These are phyloP conservation scores for Parmelia sp. DNA, from an alignment of 495 filamentous ascomycete species.

Conservation along the genomic window DNA sequence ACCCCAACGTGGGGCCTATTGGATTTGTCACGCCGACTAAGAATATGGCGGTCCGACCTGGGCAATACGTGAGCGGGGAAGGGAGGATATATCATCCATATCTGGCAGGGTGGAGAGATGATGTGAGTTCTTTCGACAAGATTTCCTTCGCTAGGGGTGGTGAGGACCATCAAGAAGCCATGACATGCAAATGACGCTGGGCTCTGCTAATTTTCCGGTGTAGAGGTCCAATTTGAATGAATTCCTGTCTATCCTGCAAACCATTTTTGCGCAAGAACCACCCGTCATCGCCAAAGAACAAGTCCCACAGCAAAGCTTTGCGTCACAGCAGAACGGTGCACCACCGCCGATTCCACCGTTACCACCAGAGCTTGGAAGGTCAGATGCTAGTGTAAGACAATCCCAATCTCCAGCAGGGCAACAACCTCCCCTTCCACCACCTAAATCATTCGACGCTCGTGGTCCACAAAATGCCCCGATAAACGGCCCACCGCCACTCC, in stretches of 20 bases:
- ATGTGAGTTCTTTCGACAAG: conserved; percentile 55
- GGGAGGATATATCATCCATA: conserved; percentile 95
- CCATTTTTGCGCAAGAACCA: conserved; percentile 90
- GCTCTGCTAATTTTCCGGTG: conserved; percentile 24
- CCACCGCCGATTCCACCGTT: conserved; percentile 67
- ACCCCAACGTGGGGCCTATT: conserved; percentile 78
- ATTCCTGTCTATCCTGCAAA: conserved; percentile 73
- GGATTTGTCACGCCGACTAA: conserved; percentile 82
- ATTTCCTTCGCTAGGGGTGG: not conserved
- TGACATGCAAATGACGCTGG: too few species aligned
- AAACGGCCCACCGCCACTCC: conserved; percentile 21
- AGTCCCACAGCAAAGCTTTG: conserved; percentile 32
- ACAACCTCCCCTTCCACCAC: conserved; percentile 24
- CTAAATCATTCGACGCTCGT: conserved; percentile 22
- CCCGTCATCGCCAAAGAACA: conserved; percentile 72
- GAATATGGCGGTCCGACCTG: conserved; percentile 82
- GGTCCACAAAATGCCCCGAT: not conserved
- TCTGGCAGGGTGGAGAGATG: conserved; percentile 78
- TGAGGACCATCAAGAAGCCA: not conserved
- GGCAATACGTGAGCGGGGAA: conserved; percentile 92
- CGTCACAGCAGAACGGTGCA: conserved; percentile 38
- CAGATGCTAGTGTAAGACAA: conserved; percentile 16
- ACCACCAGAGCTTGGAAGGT: conserved; percentile 52
- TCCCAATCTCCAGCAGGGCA: conserved; percentile 14
- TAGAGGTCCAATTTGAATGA: conserved; percentile 78